These are phyloP conservation scores for Perkinsus olseni DNA, from an alignment of 169 alveolate genomes.

Conservation along the genomic window DNA sequence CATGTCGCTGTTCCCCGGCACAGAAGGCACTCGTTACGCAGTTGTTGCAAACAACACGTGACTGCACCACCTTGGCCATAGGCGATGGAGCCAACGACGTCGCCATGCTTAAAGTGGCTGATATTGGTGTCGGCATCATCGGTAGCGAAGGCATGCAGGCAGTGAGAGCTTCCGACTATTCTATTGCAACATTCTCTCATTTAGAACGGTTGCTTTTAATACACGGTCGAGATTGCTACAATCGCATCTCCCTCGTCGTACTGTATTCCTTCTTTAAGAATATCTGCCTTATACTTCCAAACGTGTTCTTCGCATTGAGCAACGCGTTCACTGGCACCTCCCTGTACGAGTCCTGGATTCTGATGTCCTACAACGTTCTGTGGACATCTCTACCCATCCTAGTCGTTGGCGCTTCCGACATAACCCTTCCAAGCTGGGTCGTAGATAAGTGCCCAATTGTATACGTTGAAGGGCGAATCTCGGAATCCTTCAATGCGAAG, in stretches of 20 bases:
- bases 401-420: conserved; percentile 19
- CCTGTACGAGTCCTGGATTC: conserved; percentile 69
- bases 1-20: conserved; percentile 86
- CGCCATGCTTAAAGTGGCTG: conserved; percentile 84
- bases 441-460: neutral
- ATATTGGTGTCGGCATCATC: conserved; percentile 87
- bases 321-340: conserved; percentile 64
- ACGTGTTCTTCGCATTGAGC: conserved; percentile 32
- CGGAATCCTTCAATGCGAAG: neutral
- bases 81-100: conserved; percentile 99
- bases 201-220: conserved; percentile 55
- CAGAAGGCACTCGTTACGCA: conserved; percentile 73
- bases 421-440: neutral
- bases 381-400: conserved; percentile 69
- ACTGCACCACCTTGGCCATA: conserved; percentile 65
- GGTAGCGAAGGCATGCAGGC: conserved; percentile 91
- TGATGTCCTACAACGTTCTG: conserved; percentile 66
- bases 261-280: conserved; percentile 76
- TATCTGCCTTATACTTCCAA: conserved; percentile 57
- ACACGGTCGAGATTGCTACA: conserved; percentile 63
- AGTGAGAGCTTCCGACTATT: conserved; percentile 55
- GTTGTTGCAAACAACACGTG: conserved; percentile 51
- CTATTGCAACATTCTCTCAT: neutral
- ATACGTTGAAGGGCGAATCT: neutral
- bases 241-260: conserved; percentile 62